Evolutionary conservation across 1,284 basidiomycete genomes (phyloP).

Genomic region (Cryptococcus floricola): DNA sequence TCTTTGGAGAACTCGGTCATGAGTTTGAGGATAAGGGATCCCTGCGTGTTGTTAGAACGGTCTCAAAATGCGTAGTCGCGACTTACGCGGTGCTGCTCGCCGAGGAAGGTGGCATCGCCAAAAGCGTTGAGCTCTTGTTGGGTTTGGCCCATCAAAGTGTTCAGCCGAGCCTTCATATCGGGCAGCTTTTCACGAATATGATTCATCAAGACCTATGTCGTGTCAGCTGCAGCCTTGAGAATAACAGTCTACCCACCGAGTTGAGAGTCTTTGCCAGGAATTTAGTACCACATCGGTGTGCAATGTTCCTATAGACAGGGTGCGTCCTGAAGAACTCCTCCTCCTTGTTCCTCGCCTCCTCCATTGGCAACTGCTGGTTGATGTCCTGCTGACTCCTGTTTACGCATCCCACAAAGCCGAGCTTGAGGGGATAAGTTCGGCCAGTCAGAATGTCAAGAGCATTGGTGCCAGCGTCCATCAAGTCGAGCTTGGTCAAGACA

Average conservation of each 20-base stretch:
- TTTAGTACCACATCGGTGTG: conserved; percentile 94
- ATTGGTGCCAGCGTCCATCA: conserved; percentile 99
- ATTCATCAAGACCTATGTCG: conserved; percentile 77
- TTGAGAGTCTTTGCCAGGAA: conserved; percentile 93
- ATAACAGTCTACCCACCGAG: conserved; percentile 45
- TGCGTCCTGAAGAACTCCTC: conserved; percentile 89
- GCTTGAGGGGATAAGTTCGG: conserved; percentile 92
- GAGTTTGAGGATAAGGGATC: conserved; percentile 80
- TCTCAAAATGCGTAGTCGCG: background rate
- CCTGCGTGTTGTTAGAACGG: conserved; percentile 44
- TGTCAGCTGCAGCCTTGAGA: background rate
- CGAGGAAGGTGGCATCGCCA: conserved; percentile 88
- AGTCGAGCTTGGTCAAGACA: conserved; percentile 92
- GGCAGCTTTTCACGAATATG: conserved; percentile 98
- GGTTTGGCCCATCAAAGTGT: conserved; percentile 98
- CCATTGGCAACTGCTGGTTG: conserved; percentile 80
- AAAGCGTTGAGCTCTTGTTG: conserved; percentile 97
- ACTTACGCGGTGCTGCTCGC: conserved; percentile 75
- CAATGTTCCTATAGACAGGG: conserved; percentile 88
- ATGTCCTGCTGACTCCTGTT: conserved; percentile 98
- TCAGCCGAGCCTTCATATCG: conserved; percentile 98
- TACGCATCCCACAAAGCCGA: conserved; percentile 96
- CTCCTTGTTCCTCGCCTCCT: conserved; percentile 79
- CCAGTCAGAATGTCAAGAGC: conserved; percentile 94
- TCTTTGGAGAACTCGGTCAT: conserved; percentile 99